Evolutionary conservation across 1,284 basidiomycete genomes (phyloP), one percentile per base, ranked within the genome.

Genomic region (Coriolopsis trogii): DNA sequence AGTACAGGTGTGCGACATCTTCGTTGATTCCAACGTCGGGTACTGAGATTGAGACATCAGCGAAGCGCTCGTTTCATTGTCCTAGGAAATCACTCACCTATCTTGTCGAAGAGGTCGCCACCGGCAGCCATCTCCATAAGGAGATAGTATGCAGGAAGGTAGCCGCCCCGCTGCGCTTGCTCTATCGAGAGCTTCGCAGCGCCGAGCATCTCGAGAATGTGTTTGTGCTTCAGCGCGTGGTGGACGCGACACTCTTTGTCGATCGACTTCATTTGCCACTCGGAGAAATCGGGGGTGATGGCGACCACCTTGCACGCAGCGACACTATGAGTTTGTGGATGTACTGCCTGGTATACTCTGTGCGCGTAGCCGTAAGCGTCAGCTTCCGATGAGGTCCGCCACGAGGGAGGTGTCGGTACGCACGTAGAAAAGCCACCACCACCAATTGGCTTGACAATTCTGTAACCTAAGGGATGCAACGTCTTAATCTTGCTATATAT

Each of bases 101-200:
- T 98, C 77, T 98, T 98, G 73, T 99, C 97, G 68, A 99, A 99
- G 34, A 99, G 72, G 70, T 99, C 96, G 0, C 97, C 96, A 38
- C 95, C 95, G 1, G 87, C 87, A 0, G 95, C 96, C 34, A 96
- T 76, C 70, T 98, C 96, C 58, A 99, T 75, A 23, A 98, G 74
- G 78, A 99, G 93, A 67, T 98, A 99, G 36, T 95, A 79, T 0
- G 91, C 94, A 0, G 92, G 88, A 16, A 56, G 55, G 29, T 59
- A 50, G 3, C 57, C 57, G 2, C 51, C 50, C 1, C 36, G 12
- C 5, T 18, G 16, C 1, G 57, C 57, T 1, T 87, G 71, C 62
- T 85, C 91, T 0, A 71, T 66, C 4, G 74, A 69, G 49, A 79
- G 74, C 51, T 84, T 79, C 37, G 89, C 81, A 0, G 86, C 89